Base-by-base conservation (phyloP, 192 early-diverging fungal species). In the Backusella morwellensis region DNA sequence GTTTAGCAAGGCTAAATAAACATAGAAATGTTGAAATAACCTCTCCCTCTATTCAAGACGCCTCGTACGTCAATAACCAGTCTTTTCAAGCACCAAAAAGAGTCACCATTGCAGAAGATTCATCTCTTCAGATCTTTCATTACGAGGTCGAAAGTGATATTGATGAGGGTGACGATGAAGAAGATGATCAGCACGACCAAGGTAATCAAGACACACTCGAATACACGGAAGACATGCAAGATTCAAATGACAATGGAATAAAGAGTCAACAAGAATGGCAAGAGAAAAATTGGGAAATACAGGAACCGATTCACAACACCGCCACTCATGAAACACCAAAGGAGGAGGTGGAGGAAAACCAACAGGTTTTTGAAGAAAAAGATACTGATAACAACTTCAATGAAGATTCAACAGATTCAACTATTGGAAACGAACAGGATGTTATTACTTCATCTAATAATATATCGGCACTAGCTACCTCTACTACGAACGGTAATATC, bases 1-100 rank as follows among this genome's bases (percentile, higher is more conserved):
- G 92, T 34, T 77, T 95, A 40, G 94, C 93, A 7, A 86, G 94
- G 67, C 77, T 95, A 32, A 94, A 95, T 78, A 91, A 92, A 72
- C 84, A 87, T 67, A 78, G 86, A 26, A 95, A 95, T 80, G 87
- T 95, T 1, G 86, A 88, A 54, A 75, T 87, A 11, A 76, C 67
- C 12, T 66, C 74, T 2, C 69, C 74, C 59, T 26, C 70, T 47
- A 72, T 72, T n/a, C 70, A 72, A 47, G 70, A 72, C 29, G 35
- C 67, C 15, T 19, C 29, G 5, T 72, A 41, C 4, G 23, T 50
- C 19, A 40, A 21, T 4, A 36, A 70, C 9, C 68, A 35, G 4
- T 34, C 71, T 17, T 54, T 72, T 34, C 41, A 72, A 34, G n/a
- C 41, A 50, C 1, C 17, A 41, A 36, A 23, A 17, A 72, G 26